phyloP scores from a whole-genome alignment of 768 basidiomycete species.

The Tricholoma saponaceum region DNA sequence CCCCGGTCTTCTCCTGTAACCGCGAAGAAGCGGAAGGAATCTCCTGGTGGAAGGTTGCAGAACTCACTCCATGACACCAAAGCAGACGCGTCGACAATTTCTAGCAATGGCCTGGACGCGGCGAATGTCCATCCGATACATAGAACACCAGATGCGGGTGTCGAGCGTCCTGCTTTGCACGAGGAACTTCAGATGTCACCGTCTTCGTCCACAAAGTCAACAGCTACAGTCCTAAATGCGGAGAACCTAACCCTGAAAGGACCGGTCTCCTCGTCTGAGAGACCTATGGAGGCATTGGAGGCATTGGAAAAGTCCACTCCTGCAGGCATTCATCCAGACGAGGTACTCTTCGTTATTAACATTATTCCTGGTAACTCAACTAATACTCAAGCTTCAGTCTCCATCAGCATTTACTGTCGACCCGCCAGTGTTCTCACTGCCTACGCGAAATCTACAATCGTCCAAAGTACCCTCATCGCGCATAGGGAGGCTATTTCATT shows the following conservation, averaged over 20 bases:
- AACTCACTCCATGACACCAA: too few species aligned
- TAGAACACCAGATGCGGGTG: neutral
- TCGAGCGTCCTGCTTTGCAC: neutral
- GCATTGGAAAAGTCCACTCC: neutral
- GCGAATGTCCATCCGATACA: neutral
- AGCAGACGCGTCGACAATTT: neutral
- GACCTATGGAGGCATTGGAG: neutral
- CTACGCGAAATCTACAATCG: slow-evolving; percentile 54
- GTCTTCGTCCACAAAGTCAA: neutral
- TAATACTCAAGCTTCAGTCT: neutral
- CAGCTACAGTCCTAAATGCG: neutral
- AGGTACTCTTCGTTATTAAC: neutral
- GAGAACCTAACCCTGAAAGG: neutral
- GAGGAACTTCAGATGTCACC: neutral
- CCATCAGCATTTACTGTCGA: neutral
- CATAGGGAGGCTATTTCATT: slow-evolving; percentile 88
- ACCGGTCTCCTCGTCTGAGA: neutral
- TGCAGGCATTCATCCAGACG: neutral
- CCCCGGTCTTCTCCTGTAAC: slow-evolving; percentile 15
- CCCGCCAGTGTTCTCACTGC: slow-evolving; percentile 8
- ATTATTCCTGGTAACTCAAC: neutral
- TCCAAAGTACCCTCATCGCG: slow-evolving; percentile 91
- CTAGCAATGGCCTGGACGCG: neutral
- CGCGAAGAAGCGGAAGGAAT: slow-evolving; percentile 5
- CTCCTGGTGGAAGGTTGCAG: neutral